These are phyloP conservation scores for Stropharia rugosoannulata DNA, from an alignment of 768 basidiomycete species.

Conservation along the genomic window DNA sequence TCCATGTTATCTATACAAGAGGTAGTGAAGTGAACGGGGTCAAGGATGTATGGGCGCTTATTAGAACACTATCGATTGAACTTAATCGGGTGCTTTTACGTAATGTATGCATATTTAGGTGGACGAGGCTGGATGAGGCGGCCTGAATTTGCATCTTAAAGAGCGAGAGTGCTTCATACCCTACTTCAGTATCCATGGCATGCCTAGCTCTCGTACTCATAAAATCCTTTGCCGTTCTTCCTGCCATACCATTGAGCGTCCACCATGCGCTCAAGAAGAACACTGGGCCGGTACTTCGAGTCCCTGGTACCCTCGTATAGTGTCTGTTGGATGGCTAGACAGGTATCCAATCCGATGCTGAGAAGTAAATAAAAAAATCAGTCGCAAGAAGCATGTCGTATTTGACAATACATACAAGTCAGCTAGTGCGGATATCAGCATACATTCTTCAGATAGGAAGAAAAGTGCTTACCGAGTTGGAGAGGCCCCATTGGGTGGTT, in stretches of 20 bases:
- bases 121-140: not conserved
- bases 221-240: conserved; percentile 94
- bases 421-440: conserved; percentile 29
- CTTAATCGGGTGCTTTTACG: no score
- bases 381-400: not conserved
- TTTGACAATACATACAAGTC: conserved; percentile 51
- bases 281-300: conserved; percentile 91
- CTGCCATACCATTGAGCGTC: conserved; percentile 92
- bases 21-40: no score
- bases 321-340: conserved; percentile 89
- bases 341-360: conserved; percentile 97
- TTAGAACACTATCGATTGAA: no score
- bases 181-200: no score
- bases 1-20: no score
- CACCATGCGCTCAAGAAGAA: conserved; percentile 93
- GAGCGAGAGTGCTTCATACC: not conserved
- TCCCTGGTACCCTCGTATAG: conserved; percentile 88
- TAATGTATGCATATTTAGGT: no score
- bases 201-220: conserved; percentile 61
- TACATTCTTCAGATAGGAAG: not conserved
- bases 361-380: not conserved
- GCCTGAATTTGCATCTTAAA: not conserved
- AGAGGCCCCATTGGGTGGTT: conserved; percentile 94
- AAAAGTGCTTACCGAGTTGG: conserved; percentile 58
- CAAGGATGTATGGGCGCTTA: no score